Base-by-base conservation (phyloP, 2,329 filamentous ascomycete genomes). In the Elsinoe perseae region DNA sequence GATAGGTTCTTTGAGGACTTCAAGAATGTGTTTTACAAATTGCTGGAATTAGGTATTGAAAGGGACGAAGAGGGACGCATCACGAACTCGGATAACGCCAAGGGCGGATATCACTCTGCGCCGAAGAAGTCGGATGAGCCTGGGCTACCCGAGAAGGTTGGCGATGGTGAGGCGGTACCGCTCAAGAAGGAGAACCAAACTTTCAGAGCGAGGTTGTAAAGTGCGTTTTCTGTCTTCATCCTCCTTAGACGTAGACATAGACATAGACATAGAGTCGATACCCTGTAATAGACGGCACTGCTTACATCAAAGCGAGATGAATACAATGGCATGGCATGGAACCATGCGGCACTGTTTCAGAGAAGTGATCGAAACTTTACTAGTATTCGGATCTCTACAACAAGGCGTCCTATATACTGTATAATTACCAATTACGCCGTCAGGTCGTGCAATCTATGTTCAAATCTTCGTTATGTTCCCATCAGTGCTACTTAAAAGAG, bases 1-100 rank as follows among this genome's bases (percentile, higher is more conserved):
- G 80, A 83, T 0, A 59, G 75, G 43, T 84, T 85, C 71, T 85
- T 83, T 62, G 73, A 74, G 44, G 76, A 84, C 64, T 85, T 85
- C 63, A 65, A 74, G 12, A 74, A 74, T 57, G 82, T 75, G 0
- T 84, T 84, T 65, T 75, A 73, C 9, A 83, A 83, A 69, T 63
- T 85, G 66, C 63, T 84, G 53, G 82, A 84, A 68, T 66, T 85
- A 60, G 82, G 82, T 0, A 81, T 85, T 57, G 63, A 68, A 50
- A 72, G 82, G 38, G 81, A 84, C 63, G 75, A 65, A 8, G 64
- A 72, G 6, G 82, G 79, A 0, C 72, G 66, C 6, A 70, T 85
- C 36, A 66, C 74, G 28, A 83, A 84, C 63, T 71, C 75, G 9
- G 81, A 84, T 62, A 82, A 83, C 62, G 66, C 72, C 48, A 73